Evolutionary conservation across 2,329 filamentous ascomycete species (phyloP).

Genomic region (Dactylonectria macrodidyma): DNA sequence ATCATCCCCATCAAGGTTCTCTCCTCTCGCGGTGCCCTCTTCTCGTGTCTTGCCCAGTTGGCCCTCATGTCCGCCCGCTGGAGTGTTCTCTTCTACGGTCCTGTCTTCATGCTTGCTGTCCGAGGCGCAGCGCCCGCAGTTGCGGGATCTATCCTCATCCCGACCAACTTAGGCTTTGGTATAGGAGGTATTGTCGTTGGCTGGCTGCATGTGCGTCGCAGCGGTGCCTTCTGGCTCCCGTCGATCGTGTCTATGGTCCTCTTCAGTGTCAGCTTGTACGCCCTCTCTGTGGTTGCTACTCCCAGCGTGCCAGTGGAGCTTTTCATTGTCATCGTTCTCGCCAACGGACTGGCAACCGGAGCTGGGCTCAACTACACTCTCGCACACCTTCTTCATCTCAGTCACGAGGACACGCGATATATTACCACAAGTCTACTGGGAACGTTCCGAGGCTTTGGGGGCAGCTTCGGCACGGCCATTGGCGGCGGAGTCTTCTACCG

Average conservation of each 20-base stretch:
- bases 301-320: conserved; percentile 63
- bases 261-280: conserved; percentile 73
- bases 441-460: conserved; percentile 87
- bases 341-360: conserved; percentile 81
- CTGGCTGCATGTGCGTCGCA: conserved; percentile 80
- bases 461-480: conserved; percentile 84
- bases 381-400: conserved; percentile 83
- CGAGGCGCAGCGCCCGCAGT: conserved; percentile 77
- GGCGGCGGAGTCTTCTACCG: conserved; percentile 83
- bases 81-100: conserved; percentile 85
- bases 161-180: conserved; percentile 86
- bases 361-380: conserved; percentile 85
- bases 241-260: conserved; percentile 72
- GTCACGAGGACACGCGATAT: conserved; percentile 76
- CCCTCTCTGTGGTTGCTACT: conserved; percentile 69
- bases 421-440: conserved; percentile 82
- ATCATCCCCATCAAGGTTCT: conserved; percentile 82
- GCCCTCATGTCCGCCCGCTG: conserved; percentile 87
- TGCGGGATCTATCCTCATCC: conserved; percentile 83
- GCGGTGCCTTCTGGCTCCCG: conserved; percentile 80
- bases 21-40: conserved; percentile 76
- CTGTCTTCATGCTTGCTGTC: conserved; percentile 84
- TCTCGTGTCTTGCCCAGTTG: conserved; percentile 82
- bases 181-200: conserved; percentile 81
- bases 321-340: conserved; percentile 74